Evolutionary conservation across 2,329 filamentous ascomycete genomes (phyloP).

Genomic region (Polytolypa hystricis): DNA sequence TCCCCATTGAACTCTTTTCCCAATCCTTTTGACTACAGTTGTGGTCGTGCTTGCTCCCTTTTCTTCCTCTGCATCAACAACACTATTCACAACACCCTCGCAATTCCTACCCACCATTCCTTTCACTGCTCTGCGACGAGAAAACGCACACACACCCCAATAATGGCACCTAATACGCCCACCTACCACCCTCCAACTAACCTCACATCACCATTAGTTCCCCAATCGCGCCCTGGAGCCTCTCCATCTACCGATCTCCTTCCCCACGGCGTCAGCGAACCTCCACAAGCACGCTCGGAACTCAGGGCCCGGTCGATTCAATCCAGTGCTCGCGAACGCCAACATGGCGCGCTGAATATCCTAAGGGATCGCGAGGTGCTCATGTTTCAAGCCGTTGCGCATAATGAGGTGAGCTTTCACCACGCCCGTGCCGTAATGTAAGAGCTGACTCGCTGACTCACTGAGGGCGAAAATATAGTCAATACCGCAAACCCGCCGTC

Average conservation of each 20-base stretch:
- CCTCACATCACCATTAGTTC: not conserved
- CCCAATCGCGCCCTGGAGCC: not conserved
- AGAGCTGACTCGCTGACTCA: not conserved
- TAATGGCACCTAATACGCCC: no score
- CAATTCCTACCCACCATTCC: no score
- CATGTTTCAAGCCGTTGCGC: slow-evolving; percentile 29
- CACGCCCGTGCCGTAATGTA: not conserved
- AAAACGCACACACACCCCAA: no score
- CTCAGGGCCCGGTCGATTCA: not conserved
- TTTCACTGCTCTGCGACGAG: no score
- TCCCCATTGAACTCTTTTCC: no score
- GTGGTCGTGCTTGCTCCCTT: no score
- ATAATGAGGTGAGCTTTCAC: slow-evolving; percentile 22
- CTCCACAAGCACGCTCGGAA: not conserved
- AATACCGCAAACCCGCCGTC: slow-evolving; percentile 28
- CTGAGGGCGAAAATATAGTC: slow-evolving; percentile 20
- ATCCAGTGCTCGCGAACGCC: slow-evolving; percentile 22
- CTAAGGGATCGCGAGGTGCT: slow-evolving; percentile 30
- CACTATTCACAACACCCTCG: no score
- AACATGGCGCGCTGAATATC: slow-evolving; percentile 28
- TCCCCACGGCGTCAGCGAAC: not conserved
- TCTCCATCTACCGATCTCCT: not conserved
- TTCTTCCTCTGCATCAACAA: no score
- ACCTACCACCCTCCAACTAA: not conserved
- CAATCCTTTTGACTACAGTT: no score